Evolutionary conservation across 2,329 filamentous ascomycete genomes (phyloP).

Genomic region (Achaetomium macrosporum): DNA sequence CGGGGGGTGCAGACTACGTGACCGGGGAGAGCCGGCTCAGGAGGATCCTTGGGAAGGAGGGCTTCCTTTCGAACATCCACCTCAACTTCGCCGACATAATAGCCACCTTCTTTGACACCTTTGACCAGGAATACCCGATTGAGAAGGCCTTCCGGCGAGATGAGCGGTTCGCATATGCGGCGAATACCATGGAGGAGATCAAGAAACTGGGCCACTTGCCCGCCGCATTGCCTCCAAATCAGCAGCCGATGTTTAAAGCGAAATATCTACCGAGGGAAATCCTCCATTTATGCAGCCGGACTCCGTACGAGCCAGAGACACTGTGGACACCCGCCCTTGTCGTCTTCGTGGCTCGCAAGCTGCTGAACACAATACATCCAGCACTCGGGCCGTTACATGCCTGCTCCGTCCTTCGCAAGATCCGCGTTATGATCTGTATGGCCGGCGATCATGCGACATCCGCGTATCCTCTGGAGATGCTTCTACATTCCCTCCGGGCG

Average conservation of each 20-base stretch:
- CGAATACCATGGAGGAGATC: constrained; percentile 62
- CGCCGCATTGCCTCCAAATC: constrained; percentile 62
- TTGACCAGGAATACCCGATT: constrained; percentile 70
- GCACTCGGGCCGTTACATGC: constrained; percentile 82
- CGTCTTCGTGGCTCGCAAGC: constrained; percentile 65
- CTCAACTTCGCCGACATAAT: constrained; percentile 71
- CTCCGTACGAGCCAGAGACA: constrained; percentile 55
- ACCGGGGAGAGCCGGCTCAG: constrained; percentile 63
- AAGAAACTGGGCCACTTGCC: constrained; percentile 61
- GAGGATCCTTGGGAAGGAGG: constrained; percentile 60
- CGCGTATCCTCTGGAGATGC: constrained; percentile 85
- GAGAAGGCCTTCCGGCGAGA: constrained; percentile 61
- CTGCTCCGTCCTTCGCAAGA: constrained; percentile 78
- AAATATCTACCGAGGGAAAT: constrained; percentile 72
- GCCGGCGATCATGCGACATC: constrained; percentile 66
- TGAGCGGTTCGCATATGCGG: constrained; percentile 53
- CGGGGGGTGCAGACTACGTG: constrained; percentile 36
- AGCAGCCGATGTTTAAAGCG: constrained; percentile 81
- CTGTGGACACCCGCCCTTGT: constrained; percentile 75
- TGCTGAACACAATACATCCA: constrained; percentile 75
- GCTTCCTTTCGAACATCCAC: constrained; percentile 58
- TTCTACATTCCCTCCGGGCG: constrained; percentile 70
- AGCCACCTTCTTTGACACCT: constrained; percentile 66
- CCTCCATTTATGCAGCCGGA: constrained; percentile 68
- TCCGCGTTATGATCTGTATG: constrained; percentile 73